Percentiles rank a stretch among this genome's conserved stretches.
phyloP scores from a whole-genome alignment of 768 basidiomycete genomes.

The Solioccasus polychromus region DNA sequence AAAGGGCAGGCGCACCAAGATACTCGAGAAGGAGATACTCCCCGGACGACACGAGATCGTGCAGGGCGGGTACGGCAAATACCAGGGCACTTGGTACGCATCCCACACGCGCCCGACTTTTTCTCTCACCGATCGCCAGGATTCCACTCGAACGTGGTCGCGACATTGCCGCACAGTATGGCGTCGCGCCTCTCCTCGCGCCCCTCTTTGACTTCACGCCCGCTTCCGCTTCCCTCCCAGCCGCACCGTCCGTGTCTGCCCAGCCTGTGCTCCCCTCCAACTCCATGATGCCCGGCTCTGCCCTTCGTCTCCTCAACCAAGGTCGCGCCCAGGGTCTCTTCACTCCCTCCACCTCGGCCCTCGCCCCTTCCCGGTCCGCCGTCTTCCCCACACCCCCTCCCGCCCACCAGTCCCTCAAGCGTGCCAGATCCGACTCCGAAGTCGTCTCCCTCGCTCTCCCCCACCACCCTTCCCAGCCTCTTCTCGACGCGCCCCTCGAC shows the following conservation, averaged over 20 bases:
- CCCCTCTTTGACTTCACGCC: slow-evolving; percentile 95
- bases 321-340: slow-evolving; percentile 84
- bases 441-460: slow-evolving; percentile 25
- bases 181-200: slow-evolving; percentile 81
- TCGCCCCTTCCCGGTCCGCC: slow-evolving; percentile 41
- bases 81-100: slow-evolving; percentile 95
- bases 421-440: slow-evolving; percentile 68
- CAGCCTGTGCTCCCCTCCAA: slow-evolving; percentile 66
- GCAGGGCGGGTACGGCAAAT: slow-evolving; percentile 98
- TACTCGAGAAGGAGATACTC: slow-evolving; percentile 94
- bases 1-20: slow-evolving; percentile 95
- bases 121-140: slow-evolving; percentile 45
- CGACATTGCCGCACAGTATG: slow-evolving; percentile 89
- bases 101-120: slow-evolving; percentile 4
- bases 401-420: slow-evolving; percentile 47
- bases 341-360: slow-evolving; percentile 75
- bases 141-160: slow-evolving; percentile 94
- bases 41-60: slow-evolving; percentile 97
- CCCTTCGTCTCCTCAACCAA: slow-evolving; percentile 79
- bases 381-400: slow-evolving; percentile 55
- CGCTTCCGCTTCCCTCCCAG: slow-evolving; percentile 66
- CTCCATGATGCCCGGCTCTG: slow-evolving; percentile 85
- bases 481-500: slow-evolving; percentile 39
- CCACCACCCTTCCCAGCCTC: slow-evolving; percentile 22
- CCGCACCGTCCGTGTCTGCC: slow-evolving; percentile 66